A percentile compares a stretch with the other conserved stretches of the same genome.
Conservation (phyloP, 371 early-diverging fungal species). For the Entomophthora muscae region DNA sequence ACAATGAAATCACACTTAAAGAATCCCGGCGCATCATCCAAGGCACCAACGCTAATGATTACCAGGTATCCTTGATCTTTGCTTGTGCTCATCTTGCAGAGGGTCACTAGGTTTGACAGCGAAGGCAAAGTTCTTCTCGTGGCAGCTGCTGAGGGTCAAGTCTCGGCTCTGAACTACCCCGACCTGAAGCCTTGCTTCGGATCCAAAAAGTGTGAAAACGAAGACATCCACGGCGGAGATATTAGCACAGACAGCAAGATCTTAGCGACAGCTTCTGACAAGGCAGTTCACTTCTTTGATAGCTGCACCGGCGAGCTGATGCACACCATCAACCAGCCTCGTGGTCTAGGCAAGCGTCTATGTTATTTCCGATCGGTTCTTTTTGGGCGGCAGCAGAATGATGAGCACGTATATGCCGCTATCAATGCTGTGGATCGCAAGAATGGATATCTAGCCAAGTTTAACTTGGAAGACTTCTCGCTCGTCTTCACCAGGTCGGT, state of each 20-base stretch:
- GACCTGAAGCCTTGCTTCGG: neutral
- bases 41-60: neutral
- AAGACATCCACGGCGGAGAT: constrained; percentile 1
- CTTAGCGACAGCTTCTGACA: constrained; percentile 1
- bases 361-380: neutral
- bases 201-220: neutral
- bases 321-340: neutral
- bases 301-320: neutral
- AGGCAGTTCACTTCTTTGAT: constrained; percentile 3
- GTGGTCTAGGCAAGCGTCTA: neutral
- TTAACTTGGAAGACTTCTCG: neutral
- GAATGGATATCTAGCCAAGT: neutral
- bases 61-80: neutral
- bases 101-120: neutral
- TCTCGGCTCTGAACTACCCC: neutral
- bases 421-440: neutral
- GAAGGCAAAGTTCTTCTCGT: neutral
- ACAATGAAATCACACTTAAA: neutral
- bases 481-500: too few species aligned
- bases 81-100: neutral
- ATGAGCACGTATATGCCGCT: neutral
- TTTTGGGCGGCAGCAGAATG: neutral
- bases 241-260: neutral
- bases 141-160: constrained; percentile 4
- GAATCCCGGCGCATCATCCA: neutral